A percentile compares a stretch with the other conserved stretches of the same genome.
phyloP scores from a whole-genome alignment of 495 filamentous ascomycete genomes.

The Daldinia loculata region DNA sequence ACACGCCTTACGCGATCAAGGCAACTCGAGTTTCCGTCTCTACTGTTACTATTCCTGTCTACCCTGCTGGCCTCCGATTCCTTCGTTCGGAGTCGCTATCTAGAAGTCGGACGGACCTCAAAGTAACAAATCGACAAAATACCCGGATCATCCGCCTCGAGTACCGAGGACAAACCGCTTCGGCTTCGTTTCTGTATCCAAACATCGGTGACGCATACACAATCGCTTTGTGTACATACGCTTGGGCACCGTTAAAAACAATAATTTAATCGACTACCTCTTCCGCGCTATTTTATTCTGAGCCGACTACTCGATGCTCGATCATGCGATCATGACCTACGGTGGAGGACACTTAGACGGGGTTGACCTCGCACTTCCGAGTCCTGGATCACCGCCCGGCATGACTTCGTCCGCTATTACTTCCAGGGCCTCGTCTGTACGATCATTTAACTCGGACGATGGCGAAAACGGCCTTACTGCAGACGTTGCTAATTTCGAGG shows the following conservation, averaged over 20 bases:
- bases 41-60: slow-evolving; percentile 35
- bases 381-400: slow-evolving; percentile 83
- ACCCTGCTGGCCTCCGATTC: slow-evolving; percentile 24
- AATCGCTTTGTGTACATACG: slow-evolving; percentile 5
- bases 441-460: slow-evolving; percentile 73
- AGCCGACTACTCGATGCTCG: slow-evolving; percentile 30
- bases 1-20: slow-evolving; percentile 1
- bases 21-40: slow-evolving; percentile 10
- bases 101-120: background rate
- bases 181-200: slow-evolving; percentile 19
- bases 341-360: slow-evolving; percentile 49
- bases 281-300: background rate
- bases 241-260: background rate
- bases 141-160: slow-evolving; percentile 22
- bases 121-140: slow-evolving; percentile 38
- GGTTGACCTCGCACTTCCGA: slow-evolving; percentile 55
- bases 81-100: slow-evolving; percentile 16
- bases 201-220: slow-evolving; percentile 3
- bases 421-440: slow-evolving; percentile 89
- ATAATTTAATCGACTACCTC: background rate
- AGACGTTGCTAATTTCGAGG: slow-evolving; percentile 87
- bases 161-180: slow-evolving; percentile 24
- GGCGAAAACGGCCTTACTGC: slow-evolving; percentile 67
- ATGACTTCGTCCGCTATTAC: slow-evolving; percentile 81
- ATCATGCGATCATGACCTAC: slow-evolving; percentile 69